Evolutionary conservation across 140 eudicot species (phyloP), one percentile per base, ranked within the genome.

Genomic region (Cichorium intybus): DNA sequence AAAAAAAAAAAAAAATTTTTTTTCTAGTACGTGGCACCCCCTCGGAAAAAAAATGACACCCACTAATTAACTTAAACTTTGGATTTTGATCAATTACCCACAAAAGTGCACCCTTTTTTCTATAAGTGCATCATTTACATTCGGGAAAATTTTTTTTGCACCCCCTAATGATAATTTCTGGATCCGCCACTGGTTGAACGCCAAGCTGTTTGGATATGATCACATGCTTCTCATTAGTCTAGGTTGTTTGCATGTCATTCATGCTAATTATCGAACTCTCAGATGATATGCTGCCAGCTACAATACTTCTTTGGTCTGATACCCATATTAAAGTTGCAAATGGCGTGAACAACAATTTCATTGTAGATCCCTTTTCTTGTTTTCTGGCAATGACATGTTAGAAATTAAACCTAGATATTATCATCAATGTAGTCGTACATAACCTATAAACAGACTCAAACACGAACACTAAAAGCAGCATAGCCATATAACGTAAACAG

Each of bases 291-390:
- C 59, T 69, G 59, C 15, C 75, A 58, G 28, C 48, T 57, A 48
- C n/a, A 27, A 4, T n/a, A n/a, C n/a, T n/a, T 14, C 17, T 52
- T 52, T 52, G 29, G 52, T 11, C n/a, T 0, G 33, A 26, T 22
- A 33, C 10, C 23, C 27, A 26, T 8, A 65, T 20, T 22, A 66
- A 14, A 4, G 20, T 67, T 37, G 20, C 17, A 57, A 10, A 68
- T 1, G 24, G 21, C 28, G 37, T 58, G 56, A 68, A 58, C 34
- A 57, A 29, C 60, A 15, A 69, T 45, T 28, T 11, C 10, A 16
- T 6, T 16, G 72, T 55, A 73, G 64, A 73, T 73, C 45, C 73
- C 3, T 23, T 56, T 28, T 46, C 71, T 64, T 63, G 66, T 54
- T 72, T 37, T 72, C 20, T 52, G 7, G 14, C n/a, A 10, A 12